Base-by-base conservation (phyloP, 176 grass and related monocot genomes). In the Zea luxurians region DNA sequence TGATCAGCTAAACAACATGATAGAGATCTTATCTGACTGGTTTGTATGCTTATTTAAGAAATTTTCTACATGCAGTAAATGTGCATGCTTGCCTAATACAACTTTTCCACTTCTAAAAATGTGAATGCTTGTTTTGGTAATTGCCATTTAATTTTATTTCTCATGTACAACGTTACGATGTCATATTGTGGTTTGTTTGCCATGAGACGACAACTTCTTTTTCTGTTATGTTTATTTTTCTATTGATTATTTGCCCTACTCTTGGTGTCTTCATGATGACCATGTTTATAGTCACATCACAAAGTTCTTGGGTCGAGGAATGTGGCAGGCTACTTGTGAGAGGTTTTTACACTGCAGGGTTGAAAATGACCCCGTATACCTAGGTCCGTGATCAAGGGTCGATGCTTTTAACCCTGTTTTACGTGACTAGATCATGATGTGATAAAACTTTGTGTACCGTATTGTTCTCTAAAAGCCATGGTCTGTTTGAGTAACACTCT, bases 1-100 rank as follows among this genome's bases (percentile, higher is more conserved):
- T 82, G 92, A 89, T 85, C 92, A 96, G 80, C 86, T 99, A 55
- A 92, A 76, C 66, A 91, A 88, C 86, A 99, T 89, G 92, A 92
- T 96, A 86, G 81, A 89, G 48, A 92, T 83, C 11, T 92, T 99
- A 66, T 86, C 87, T 66, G 89, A 79, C 85, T 99, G 96, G 96
- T 95, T 71, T 64, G 64, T 82, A 84, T 90, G 37, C 69, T 84
- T 85, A 79, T 54, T 78, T 74, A 45, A 63, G n/a, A 82, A 66
- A 12, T 66, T 50, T 81, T 81, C 4, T 52, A 34, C 21, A 70
- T 63, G 0, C 5, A 58, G 48, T 4, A 80, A 84, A 43, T 49
- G n/a, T n/a, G 59, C 38, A 58, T 77, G 2, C 73, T 76, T 84
- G 7, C 58, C 36, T 49, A 46, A n/a, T 18, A 78, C 1, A 61